Evolutionary conservation across 2,329 filamentous ascomycete genomes (phyloP).

Genomic region (Aspergillus phoenicis): DNA sequence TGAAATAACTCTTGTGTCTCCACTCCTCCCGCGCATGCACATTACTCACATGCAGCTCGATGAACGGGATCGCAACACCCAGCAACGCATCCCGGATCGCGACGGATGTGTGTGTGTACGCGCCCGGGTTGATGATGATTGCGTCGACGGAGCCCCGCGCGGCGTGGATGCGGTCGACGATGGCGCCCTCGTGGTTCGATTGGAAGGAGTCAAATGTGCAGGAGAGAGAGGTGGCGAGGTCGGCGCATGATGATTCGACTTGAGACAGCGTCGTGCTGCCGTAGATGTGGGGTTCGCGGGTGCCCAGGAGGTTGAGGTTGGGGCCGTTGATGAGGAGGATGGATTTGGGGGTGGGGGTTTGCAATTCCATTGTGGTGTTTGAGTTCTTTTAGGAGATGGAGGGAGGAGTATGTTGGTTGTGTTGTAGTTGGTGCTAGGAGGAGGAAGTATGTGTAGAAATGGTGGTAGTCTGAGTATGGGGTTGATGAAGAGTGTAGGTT

Average conservation of each 20-base stretch:
- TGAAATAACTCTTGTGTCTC: slow-evolving; percentile 70
- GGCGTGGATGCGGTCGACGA: slow-evolving; percentile 72
- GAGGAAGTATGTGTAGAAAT: background rate
- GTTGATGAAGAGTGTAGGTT: background rate
- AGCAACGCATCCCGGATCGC: slow-evolving; percentile 73
- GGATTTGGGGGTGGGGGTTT: slow-evolving; percentile 25
- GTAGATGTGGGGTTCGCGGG: slow-evolving; percentile 73
- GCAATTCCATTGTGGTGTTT: slow-evolving; percentile 25
- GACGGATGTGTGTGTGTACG: slow-evolving; percentile 74
- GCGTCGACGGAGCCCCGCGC: slow-evolving; percentile 63
- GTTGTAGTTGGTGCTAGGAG: background rate
- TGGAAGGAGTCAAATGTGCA: slow-evolving; percentile 64
- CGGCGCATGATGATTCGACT: slow-evolving; percentile 54
- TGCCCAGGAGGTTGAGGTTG: slow-evolving; percentile 78
- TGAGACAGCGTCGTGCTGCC: slow-evolving; percentile 68
- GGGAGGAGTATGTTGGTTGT: background rate
- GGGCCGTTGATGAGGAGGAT: slow-evolving; percentile 80
- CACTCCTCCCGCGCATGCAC: slow-evolving; percentile 71
- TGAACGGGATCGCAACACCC: slow-evolving; percentile 70
- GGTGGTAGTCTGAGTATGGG: background rate
- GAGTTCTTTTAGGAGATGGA: too few relatives aligned
- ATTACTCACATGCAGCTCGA: slow-evolving; percentile 78
- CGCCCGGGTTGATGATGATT: slow-evolving; percentile 72
- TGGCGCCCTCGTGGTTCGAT: slow-evolving; percentile 75
- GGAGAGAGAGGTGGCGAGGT: slow-evolving; percentile 54